These are phyloP conservation scores for Fusarium subtropicale DNA, from an alignment of 2,329 filamentous ascomycete species.

Conservation along the genomic window DNA sequence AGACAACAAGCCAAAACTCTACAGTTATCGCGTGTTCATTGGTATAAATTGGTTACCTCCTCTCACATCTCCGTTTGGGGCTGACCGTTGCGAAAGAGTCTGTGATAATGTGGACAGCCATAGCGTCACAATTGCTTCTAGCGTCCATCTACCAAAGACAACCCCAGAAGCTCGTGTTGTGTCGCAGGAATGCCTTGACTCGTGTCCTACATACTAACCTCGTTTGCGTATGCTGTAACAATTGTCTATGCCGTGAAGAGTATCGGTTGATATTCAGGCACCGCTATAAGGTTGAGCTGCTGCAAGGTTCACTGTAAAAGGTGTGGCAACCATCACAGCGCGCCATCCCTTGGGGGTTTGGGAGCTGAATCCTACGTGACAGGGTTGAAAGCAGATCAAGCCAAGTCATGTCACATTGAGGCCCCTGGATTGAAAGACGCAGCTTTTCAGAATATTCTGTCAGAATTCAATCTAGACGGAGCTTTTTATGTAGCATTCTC, in stretches of 20 bases:
- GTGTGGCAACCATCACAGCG: slow-evolving; percentile 1
- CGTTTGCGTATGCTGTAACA: neutral
- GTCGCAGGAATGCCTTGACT: neutral
- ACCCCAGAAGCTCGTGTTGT: neutral
- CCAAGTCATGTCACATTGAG: neutral
- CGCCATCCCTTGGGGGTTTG: neutral
- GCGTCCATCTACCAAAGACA: fast-evolving
- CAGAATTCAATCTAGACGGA: neutral
- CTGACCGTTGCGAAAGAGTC: neutral
- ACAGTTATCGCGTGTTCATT: neutral
- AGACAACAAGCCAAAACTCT: neutral
- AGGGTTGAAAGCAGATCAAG: neutral
- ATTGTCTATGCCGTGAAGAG: neutral
- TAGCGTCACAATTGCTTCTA: too few species aligned
- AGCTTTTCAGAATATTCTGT: neutral
- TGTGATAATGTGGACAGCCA: too few species aligned
- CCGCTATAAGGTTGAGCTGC: neutral
- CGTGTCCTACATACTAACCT: neutral
- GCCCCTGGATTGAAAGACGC: neutral
- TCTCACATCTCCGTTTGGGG: neutral
- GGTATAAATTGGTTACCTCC: neutral
- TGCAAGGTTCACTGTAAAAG: neutral
- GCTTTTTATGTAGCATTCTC: too few species aligned
- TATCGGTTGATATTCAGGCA: slow-evolving; percentile 1
- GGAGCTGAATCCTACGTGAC: neutral